These are phyloP conservation scores for Botrytis galanthina DNA, from an alignment of 2,329 filamentous ascomycete species.

Conservation along the genomic window DNA sequence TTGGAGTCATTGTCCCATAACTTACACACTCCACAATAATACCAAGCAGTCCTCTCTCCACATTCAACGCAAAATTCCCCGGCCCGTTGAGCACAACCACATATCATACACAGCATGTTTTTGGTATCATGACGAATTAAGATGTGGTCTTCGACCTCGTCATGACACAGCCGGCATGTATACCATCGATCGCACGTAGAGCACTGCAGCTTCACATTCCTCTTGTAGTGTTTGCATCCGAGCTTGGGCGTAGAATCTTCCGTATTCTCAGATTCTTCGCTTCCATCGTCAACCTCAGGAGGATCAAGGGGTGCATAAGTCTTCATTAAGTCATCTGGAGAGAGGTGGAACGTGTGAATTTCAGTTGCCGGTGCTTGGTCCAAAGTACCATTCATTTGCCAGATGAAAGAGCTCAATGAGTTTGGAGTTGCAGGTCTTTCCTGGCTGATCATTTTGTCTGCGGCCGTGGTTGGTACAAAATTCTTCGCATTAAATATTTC, in stretches of 20 bases:
- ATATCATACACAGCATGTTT: slow-evolving; percentile 98
- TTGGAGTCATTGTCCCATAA: slow-evolving; percentile 92
- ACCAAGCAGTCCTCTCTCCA: slow-evolving; percentile 74
- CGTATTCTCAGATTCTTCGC: slow-evolving; percentile 34
- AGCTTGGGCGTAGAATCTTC: slow-evolving; percentile 46
- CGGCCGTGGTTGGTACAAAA: slow-evolving; percentile 28
- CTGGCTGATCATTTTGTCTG: slow-evolving; percentile 37
- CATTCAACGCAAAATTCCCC: slow-evolving; percentile 76
- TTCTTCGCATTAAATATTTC: slow-evolving; percentile 35
- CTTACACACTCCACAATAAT: slow-evolving; percentile 94
- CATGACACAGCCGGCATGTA: slow-evolving; percentile 91
- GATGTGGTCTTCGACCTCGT: slow-evolving; percentile 74
- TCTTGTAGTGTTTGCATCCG: slow-evolving; percentile 89
- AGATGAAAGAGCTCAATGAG: slow-evolving; percentile 56
- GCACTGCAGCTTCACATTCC: slow-evolving; percentile 95
- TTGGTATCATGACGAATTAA: slow-evolving; percentile 80
- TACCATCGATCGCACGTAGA: slow-evolving; percentile 89
- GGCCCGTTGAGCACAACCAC: slow-evolving; percentile 78
- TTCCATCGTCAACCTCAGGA: slow-evolving; percentile 48
- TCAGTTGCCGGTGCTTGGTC: slow-evolving; percentile 28
- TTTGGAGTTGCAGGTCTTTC: slow-evolving; percentile 46
- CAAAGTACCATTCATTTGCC: slow-evolving; percentile 46
- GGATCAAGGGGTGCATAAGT: slow-evolving; percentile 60
- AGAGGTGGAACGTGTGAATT: slow-evolving; percentile 48
- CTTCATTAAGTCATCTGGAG: slow-evolving; percentile 61